Percentiles rank a stretch among this genome's conserved stretches.
Conservation (phyloP, 2,329 filamentous ascomycete species). For the Colletotrichum graminicola region DNA sequence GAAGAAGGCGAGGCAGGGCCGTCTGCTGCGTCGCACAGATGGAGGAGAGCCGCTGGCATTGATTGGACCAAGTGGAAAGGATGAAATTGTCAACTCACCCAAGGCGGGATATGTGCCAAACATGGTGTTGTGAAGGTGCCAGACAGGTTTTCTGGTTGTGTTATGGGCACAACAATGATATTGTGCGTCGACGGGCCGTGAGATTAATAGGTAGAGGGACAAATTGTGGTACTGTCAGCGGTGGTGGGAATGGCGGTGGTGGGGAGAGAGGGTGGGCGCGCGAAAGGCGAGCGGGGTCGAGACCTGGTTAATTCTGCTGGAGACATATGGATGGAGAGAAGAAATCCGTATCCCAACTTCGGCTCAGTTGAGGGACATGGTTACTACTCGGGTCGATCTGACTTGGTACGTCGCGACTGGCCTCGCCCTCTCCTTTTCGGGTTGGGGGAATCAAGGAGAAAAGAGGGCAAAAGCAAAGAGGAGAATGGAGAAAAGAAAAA, state of each 20-base stretch:
- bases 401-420: neutral
- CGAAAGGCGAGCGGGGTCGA: conserved; percentile 35
- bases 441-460: neutral
- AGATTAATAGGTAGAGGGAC: conserved; percentile 7
- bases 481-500: neutral
- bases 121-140: conserved; percentile 50
- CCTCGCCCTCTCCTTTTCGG: neutral
- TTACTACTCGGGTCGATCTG: neutral
- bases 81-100: conserved; percentile 50
- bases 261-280: conserved; percentile 3
- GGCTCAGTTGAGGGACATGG: conserved; percentile 2
- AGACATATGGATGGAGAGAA: conserved; percentile 18
- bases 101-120: conserved; percentile 58
- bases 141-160: conserved; percentile 19
- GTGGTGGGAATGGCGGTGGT: conserved; percentile 29
- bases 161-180: conserved; percentile 11
- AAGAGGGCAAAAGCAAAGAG: neutral
- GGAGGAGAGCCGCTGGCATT: neutral
- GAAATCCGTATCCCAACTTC: neutral
- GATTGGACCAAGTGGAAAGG: conserved; percentile 13
- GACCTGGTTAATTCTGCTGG: conserved; percentile 8
- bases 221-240: conserved; percentile 11
- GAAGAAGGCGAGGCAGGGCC: neutral
- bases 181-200: conserved; percentile 2
- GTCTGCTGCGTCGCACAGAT: neutral